A percentile compares a stretch with the other conserved stretches of the same genome.
phyloP scores from a whole-genome alignment of 441 rosid genomes.

The Populus hybrid region DNA sequence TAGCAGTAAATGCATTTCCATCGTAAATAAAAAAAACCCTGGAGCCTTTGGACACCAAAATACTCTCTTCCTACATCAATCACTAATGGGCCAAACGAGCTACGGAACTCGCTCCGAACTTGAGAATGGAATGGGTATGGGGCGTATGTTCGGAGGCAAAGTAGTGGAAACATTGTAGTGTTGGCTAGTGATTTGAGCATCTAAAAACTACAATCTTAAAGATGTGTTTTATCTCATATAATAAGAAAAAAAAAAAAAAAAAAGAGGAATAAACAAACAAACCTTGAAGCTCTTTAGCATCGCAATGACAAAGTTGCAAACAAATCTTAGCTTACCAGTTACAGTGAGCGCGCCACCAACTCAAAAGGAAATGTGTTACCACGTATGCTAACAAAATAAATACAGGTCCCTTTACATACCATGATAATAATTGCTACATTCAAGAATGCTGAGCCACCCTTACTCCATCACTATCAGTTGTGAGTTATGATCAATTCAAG shows the following conservation, averaged over 20 bases:
- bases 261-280: no score
- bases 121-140: constrained; percentile 70
- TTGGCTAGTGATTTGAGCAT: constrained; percentile 54
- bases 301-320: no score
- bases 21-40: constrained; percentile 50
- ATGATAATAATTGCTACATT: background rate
- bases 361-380: background rate
- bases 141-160: constrained; percentile 62
- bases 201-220: constrained; percentile 42
- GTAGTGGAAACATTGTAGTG: constrained; percentile 77
- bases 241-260: no score
- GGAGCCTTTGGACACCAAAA: constrained; percentile 60
- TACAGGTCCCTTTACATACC: background rate
- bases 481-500: background rate
- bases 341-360: no score
- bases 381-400: background rate
- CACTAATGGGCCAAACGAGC: constrained; percentile 70
- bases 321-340: no score
- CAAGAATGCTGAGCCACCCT: background rate
- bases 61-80: constrained; percentile 67
- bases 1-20: constrained; percentile 63
- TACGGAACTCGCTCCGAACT: constrained; percentile 82
- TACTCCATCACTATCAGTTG: no score
- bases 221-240: no score
- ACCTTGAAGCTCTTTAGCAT: no score